Conservation (phyloP, 345 rosid species). For the Citrus glauca region DNA sequence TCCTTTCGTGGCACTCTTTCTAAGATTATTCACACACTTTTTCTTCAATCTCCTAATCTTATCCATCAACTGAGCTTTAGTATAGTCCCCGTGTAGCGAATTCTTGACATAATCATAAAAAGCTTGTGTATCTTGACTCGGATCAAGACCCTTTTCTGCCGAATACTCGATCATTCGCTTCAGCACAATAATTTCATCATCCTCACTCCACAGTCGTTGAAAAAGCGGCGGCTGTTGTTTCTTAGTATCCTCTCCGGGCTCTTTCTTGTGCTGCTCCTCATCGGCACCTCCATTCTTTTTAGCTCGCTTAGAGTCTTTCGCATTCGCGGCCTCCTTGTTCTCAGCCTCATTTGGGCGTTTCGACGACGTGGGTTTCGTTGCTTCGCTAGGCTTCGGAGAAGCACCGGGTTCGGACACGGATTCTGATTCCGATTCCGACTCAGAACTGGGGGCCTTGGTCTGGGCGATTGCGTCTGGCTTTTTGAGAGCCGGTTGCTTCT, state of each 20-base stretch:
- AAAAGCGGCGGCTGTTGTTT: slow-evolving; percentile 24
- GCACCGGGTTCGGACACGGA: slow-evolving; percentile 19
- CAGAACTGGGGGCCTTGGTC: slow-evolving; percentile 16
- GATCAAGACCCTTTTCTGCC: slow-evolving; percentile 27
- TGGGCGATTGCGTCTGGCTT: background rate
- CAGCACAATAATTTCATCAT: slow-evolving; percentile 42
- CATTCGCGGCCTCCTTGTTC: background rate
- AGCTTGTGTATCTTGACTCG: slow-evolving; percentile 30
- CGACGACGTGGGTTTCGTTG: slow-evolving; percentile 1
- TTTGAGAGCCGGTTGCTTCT: background rate
- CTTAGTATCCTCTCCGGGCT: slow-evolving; percentile 37
- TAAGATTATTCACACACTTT: slow-evolving; percentile 24
- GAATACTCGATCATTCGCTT: slow-evolving; percentile 38
- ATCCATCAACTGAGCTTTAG: slow-evolving; percentile 33
- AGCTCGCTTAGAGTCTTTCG: slow-evolving; percentile 18
- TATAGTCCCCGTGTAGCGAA: slow-evolving; percentile 33
- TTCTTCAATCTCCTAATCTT: slow-evolving; percentile 42
- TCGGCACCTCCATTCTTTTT: slow-evolving; percentile 23
- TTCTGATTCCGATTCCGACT: slow-evolving; percentile 18
- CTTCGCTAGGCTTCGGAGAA: slow-evolving; percentile 16
- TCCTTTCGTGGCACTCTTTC: slow-evolving; percentile 14
- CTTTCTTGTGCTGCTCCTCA: slow-evolving; percentile 16
- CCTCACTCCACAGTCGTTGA: slow-evolving; percentile 47
- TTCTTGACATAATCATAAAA: slow-evolving; percentile 40
- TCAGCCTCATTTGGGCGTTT: slow-evolving; percentile 19